phyloP scores from a whole-genome alignment of 805 yeast genomes.

The Hanseniaspora vineae region DNA sequence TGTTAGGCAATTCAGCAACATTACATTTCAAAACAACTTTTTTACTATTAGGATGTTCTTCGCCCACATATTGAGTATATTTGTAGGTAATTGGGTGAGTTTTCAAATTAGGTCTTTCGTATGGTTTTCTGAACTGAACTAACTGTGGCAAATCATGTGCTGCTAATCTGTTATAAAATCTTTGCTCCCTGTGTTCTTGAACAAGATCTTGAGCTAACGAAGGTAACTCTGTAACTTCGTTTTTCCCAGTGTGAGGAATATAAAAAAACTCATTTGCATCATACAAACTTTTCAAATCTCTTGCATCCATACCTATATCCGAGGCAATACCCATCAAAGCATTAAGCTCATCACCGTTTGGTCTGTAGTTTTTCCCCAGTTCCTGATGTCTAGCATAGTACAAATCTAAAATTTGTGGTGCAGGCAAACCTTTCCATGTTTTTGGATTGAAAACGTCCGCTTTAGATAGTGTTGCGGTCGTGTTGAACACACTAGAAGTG shows the following conservation, averaged over 20 bases:
- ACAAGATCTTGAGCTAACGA: constrained; percentile 59
- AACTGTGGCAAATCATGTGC: constrained; percentile 88
- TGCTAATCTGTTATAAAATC: constrained; percentile 67
- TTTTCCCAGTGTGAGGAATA: constrained; percentile 17
- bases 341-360: constrained; percentile 34
- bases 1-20: constrained; percentile 35
- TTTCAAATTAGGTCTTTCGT: constrained; percentile 32
- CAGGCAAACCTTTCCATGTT: constrained; percentile 52
- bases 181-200: constrained; percentile 58
- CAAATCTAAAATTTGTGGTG: constrained; percentile 42
- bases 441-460: constrained; percentile 40
- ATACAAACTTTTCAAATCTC: constrained; percentile 26
- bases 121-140: constrained; percentile 60
- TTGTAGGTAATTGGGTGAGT: constrained; percentile 50
- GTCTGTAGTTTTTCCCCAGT: constrained; percentile 2
- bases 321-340: constrained; percentile 40
- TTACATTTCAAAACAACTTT: constrained; percentile 52
- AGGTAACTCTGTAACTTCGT: constrained; percentile 35
- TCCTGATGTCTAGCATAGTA: constrained; percentile 20
- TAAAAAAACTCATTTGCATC: constrained; percentile 27
- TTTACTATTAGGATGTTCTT: constrained; percentile 41
- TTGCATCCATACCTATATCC: constrained; percentile 27
- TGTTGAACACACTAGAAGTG: background rate
- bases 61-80: constrained; percentile 65
- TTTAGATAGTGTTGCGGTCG: constrained; percentile 1